phyloP scores from a whole-genome alignment of 2,329 filamentous ascomycete genomes.

The Neoascochyta sp. region DNA sequence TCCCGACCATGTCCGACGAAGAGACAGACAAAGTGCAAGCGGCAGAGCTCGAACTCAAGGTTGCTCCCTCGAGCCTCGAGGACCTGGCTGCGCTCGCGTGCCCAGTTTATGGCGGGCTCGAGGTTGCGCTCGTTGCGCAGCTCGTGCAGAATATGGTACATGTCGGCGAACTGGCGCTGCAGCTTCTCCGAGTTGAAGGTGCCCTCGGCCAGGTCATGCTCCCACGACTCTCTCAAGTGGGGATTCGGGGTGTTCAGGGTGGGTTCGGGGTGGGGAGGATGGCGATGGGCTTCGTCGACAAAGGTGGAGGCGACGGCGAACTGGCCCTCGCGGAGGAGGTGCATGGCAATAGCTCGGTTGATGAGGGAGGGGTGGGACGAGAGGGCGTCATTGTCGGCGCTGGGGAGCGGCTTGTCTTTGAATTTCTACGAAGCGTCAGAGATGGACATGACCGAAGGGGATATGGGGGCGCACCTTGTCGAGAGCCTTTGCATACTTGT shows the following conservation, averaged over 20 bases:
- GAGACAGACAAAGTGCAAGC: slow-evolving; percentile 84
- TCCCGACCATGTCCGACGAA: slow-evolving; percentile 53
- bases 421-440: slow-evolving; percentile 49
- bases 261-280: slow-evolving; percentile 42
- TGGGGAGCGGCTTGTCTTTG: slow-evolving; percentile 62
- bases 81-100: slow-evolving; percentile 62
- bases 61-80: slow-evolving; percentile 84
- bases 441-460: neutral
- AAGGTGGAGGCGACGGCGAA: slow-evolving; percentile 86
- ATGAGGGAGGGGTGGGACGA: slow-evolving; percentile 71
- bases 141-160: slow-evolving; percentile 85
- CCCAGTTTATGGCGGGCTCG: slow-evolving; percentile 82
- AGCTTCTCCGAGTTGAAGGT: slow-evolving; percentile 63
- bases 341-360: slow-evolving; percentile 93
- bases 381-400: slow-evolving; percentile 76
- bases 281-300: slow-evolving; percentile 63
- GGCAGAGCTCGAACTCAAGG: slow-evolving; percentile 89
- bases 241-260: slow-evolving; percentile 35
- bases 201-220: slow-evolving; percentile 50
- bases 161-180: slow-evolving; percentile 77
- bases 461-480: slow-evolving; percentile 61
- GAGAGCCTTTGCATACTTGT: slow-evolving; percentile 78
- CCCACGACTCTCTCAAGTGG: slow-evolving; percentile 33
- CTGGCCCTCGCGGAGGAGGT: slow-evolving; percentile 88
- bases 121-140: slow-evolving; percentile 70